Evolutionary conservation across 2,329 filamentous ascomycete genomes (phyloP).

Genomic region (Ophiosphaerella korrae): DNA sequence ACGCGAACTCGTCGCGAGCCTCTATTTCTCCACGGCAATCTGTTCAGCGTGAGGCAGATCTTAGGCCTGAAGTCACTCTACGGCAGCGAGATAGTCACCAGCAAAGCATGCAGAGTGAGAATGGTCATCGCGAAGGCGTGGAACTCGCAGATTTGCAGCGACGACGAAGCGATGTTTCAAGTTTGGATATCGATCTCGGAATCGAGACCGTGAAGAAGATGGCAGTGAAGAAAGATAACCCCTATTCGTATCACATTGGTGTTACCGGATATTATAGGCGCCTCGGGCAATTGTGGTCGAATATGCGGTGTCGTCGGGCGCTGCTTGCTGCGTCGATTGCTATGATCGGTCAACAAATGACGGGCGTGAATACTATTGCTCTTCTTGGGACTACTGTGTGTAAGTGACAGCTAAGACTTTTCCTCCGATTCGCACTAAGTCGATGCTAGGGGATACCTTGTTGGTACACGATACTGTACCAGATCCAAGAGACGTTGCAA

Average conservation of each 20-base stretch:
- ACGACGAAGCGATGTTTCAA: slow-evolving; percentile 11
- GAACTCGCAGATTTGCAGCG: slow-evolving; percentile 3
- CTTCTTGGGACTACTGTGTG: slow-evolving; percentile 23
- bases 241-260: slow-evolving; percentile 27
- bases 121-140: not conserved
- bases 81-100: slow-evolving; percentile 10
- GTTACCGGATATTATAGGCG: slow-evolving; percentile 28
- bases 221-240: slow-evolving; percentile 12
- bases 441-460: too few relatives aligned
- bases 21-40: slow-evolving; percentile 1
- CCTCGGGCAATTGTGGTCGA: slow-evolving; percentile 18
- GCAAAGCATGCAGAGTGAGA: not conserved
- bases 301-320: slow-evolving; percentile 23
- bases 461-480: not conserved
- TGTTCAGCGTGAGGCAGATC: not conserved
- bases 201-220: not conserved
- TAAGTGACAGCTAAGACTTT: not conserved
- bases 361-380: slow-evolving; percentile 20
- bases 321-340: slow-evolving; percentile 19
- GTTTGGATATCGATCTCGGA: slow-evolving; percentile 10
- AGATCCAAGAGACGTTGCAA: slow-evolving; percentile 2
- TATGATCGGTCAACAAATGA: slow-evolving; percentile 24
- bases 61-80: not conserved
- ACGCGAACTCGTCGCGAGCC: not conserved
- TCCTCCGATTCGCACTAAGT: too few relatives aligned